Conservation (phyloP, 2,329 filamentous ascomycete genomes). For the Sarocladiaceae sp. region DNA sequence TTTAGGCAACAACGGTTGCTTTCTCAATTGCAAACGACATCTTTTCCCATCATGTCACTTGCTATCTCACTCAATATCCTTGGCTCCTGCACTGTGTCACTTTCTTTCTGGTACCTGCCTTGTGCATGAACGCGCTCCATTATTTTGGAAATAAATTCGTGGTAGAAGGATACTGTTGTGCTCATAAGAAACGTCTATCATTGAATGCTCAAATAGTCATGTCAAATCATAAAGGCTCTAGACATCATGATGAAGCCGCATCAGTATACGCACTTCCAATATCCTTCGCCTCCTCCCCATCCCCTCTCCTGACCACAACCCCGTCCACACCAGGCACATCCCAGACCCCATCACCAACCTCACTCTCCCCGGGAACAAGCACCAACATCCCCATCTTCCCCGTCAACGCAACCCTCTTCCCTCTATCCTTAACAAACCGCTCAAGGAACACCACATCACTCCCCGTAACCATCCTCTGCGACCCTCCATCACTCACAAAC, state of each 20-base stretch:
- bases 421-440: slow-evolving; percentile 20
- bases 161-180: no score
- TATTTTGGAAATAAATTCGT: no score
- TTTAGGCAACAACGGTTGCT: no score
- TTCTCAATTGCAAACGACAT: no score
- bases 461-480: slow-evolving; percentile 19
- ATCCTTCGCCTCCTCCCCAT: slow-evolving; percentile 11
- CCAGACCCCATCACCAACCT: slow-evolving; percentile 23
- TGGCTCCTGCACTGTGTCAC: no score
- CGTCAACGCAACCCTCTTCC: slow-evolving; percentile 21
- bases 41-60: no score
- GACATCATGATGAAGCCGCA: background rate
- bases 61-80: no score
- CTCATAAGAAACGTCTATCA: no score
- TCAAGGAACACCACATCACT: slow-evolving; percentile 22
- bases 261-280: background rate
- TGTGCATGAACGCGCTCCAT: no score
- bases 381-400: slow-evolving; percentile 21
- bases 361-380: slow-evolving; percentile 21
- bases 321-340: slow-evolving; percentile 17
- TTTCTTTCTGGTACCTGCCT: no score
- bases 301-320: slow-evolving; percentile 18
- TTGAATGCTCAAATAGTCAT: no score
- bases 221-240: no score
- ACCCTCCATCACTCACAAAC: slow-evolving; percentile 22